Base-by-base conservation (phyloP, 192 early-diverging fungal species). In the Martensiomyces pterosporus region DNA sequence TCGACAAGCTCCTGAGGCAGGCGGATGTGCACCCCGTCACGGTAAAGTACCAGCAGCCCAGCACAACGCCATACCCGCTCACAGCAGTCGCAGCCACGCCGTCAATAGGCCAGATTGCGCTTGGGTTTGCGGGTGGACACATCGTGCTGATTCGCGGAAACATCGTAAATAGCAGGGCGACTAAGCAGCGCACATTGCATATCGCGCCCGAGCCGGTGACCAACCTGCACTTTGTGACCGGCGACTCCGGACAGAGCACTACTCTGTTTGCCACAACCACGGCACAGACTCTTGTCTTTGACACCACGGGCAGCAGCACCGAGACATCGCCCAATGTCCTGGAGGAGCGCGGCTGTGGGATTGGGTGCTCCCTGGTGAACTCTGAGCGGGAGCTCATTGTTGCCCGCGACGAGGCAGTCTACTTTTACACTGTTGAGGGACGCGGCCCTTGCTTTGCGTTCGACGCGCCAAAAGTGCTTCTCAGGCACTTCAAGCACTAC, bases 61-160 rank as follows among this genome's bases (percentile, higher is more conserved):
- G 38, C 21, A 36, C 54, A 13, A 67, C 48, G 24, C 67, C 79
- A 15, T 60, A 72, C 32, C 75, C 67, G 37, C 55, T 77, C 17
- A 73, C 71, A 1, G 67, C 66, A 1, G 60, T 76, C 0, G 55
- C 64, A 3, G 57, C 58, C 0, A 63, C 59, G 15, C 87, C 91
- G 35, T 79, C 81, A 9, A 50, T 92, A 7, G 85, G 86, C 5
- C 96, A 95, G 66, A 75, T 93, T 12, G 96, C 96, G 12, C 72
- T 96, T 25, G 96, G 93, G 3, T 74, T 98, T 48, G 89, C 91
- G 17, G 94, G 93, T 55, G 96, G 96, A 10, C 82, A 88, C 3
- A 92, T 95, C 0, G 67, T 95, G 16, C 68, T 93, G 25, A 80
- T 89, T 14, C 80, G 86, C 25, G 90, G 92, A 4, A 89, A 92